phyloP scores from a whole-genome alignment of 2,329 filamentous ascomycete genomes.

The Arthrinium phaeospermum region DNA sequence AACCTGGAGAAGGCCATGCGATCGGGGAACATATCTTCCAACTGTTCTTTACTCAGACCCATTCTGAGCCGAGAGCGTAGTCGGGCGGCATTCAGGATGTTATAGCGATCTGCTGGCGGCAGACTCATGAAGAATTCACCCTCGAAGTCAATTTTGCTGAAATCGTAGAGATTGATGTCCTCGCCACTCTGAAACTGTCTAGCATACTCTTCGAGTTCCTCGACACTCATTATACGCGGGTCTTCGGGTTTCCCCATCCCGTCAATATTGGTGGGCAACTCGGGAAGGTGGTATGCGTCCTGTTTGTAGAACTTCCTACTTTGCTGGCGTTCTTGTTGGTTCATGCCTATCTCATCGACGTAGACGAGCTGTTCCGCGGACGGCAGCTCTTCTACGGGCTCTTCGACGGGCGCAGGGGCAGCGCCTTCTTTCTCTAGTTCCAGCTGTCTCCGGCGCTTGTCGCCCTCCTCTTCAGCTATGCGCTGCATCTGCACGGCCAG shows the following conservation, averaged over 20 bases:
- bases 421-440: conserved; percentile 50
- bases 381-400: conserved; percentile 72
- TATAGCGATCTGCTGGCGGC: conserved; percentile 90
- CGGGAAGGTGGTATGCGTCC: conserved; percentile 94
- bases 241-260: conserved; percentile 91
- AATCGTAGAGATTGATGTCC: conserved; percentile 91
- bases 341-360: conserved; percentile 87
- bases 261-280: conserved; percentile 78
- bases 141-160: conserved; percentile 98
- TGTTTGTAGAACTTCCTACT: conserved; percentile 85
- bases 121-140: conserved; percentile 93
- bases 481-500: conserved; percentile 94
- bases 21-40: conserved; percentile 96
- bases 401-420: conserved; percentile 43
- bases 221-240: conserved; percentile 93
- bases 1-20: conserved; percentile 97
- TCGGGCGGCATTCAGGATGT: conserved; percentile 93
- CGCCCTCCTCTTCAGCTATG: conserved; percentile 82
- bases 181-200: conserved; percentile 90
- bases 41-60: conserved; percentile 94
- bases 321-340: conserved; percentile 73
- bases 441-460: conserved; percentile 60
- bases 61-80: conserved; percentile 88
- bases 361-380: conserved; percentile 78
- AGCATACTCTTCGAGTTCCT: conserved; percentile 93